Evolutionary conservation across 768 basidiomycete species (phyloP).

Genomic region (Dentipellis fragilis): DNA sequence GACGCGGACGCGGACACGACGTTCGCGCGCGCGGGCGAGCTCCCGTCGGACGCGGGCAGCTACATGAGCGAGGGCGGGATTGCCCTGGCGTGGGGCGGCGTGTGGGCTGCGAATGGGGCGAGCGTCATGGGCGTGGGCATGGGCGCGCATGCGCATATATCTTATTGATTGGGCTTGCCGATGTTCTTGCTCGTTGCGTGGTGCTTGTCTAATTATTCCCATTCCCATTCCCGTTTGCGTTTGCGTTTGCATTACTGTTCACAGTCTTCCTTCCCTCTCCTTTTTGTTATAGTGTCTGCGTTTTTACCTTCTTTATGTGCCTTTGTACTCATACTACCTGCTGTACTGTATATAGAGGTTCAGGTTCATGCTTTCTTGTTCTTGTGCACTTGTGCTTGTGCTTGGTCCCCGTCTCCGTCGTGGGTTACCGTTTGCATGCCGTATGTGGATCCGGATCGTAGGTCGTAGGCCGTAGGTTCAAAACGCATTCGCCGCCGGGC

Average conservation of each 20-base stretch:
- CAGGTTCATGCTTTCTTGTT: not conserved
- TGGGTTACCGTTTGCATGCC: not conserved
- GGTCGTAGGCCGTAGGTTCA: too few species aligned
- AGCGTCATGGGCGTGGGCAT: slow-evolving; percentile 6
- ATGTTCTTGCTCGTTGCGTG: not conserved
- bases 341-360: slow-evolving; percentile 1
- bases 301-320: not conserved
- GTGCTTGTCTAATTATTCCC: slow-evolving; percentile 8
- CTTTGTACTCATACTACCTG: not conserved
- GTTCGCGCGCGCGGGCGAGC: slow-evolving; percentile 14
- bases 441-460: too few species aligned
- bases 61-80: slow-evolving; percentile 9
- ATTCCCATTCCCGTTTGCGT: not conserved
- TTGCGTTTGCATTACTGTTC: too few species aligned
- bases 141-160: too few species aligned
- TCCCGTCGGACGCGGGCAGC: not conserved
- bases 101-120: slow-evolving; percentile 8
- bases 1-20: slow-evolving; percentile 6
- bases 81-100: slow-evolving; percentile 9
- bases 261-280: too few species aligned
- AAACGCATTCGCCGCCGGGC: too few species aligned
- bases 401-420: not conserved
- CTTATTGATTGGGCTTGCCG: slow-evolving; percentile 1
- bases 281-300: not conserved
- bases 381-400: not conserved